These are phyloP conservation scores for Fragaria nilgerrensis DNA, from an alignment of 306 rosid genomes.

Conservation along the genomic window DNA sequence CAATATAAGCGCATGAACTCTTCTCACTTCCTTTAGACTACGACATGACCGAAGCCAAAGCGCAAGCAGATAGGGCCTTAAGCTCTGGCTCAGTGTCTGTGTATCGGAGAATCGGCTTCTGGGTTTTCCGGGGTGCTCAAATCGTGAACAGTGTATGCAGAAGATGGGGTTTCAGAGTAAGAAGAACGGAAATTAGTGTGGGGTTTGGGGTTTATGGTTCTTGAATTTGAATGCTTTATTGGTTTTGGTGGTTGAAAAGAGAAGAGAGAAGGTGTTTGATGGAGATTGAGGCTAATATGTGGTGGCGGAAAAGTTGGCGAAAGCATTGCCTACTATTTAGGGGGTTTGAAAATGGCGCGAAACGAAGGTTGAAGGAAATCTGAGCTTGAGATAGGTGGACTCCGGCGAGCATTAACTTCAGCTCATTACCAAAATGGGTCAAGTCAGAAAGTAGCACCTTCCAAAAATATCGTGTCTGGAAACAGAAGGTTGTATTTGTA, in stretches of 20 bases:
- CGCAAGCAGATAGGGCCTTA: conserved; percentile 48
- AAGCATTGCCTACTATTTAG: conserved; percentile 31
- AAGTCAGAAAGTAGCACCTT: background rate
- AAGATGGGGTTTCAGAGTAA: conserved; percentile 4
- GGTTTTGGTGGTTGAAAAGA: conserved; percentile 17
- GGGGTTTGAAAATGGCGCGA: conserved; percentile 21
- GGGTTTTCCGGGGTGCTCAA: conserved; percentile 19
- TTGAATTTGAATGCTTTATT: conserved; percentile 19
- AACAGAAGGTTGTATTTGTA: background rate
- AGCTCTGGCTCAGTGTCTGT: conserved; percentile 24
- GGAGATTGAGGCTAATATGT: conserved; percentile 9
- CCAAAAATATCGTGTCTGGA: background rate
- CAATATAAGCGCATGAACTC: conserved; percentile 53
- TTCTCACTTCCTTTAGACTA: conserved; percentile 51
- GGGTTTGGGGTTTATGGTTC: background rate
- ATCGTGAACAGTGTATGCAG: conserved; percentile 1
- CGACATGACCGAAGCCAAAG: conserved; percentile 59
- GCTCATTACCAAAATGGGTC: background rate
- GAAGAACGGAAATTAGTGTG: conserved; percentile 1
- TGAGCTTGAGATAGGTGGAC: background rate
- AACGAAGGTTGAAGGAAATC: background rate
- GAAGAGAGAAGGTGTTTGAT: conserved; percentile 28
- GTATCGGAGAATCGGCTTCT: conserved; percentile 21
- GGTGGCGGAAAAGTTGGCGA: conserved; percentile 34
- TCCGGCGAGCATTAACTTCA: background rate